phyloP scores from a whole-genome alignment of 2,329 filamentous ascomycete genomes.

The Dothistroma septosporum region DNA sequence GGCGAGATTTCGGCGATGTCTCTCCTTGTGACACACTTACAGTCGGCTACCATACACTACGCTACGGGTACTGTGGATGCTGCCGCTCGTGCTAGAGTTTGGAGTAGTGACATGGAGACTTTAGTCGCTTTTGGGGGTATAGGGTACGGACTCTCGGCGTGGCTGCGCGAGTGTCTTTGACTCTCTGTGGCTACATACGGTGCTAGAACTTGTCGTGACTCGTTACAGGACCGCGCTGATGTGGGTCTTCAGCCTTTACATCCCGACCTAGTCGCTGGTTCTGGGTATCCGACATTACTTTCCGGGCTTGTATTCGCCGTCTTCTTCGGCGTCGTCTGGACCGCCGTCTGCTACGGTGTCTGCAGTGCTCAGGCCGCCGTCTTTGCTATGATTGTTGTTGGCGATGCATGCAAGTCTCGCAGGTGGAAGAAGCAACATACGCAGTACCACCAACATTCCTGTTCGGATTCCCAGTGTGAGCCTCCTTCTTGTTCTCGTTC shows the following conservation, averaged over 20 bases:
- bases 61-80: no score
- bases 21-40: no score
- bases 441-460: conserved; percentile 25
- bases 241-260: not conserved
- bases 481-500: conserved; percentile 13
- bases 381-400: conserved; percentile 9
- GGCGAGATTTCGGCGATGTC: no score
- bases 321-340: conserved; percentile 14
- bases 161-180: not conserved
- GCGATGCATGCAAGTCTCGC: not conserved
- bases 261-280: not conserved
- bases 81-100: no score
- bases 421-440: conserved; percentile 9
- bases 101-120: not conserved
- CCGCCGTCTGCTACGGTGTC: conserved; percentile 22
- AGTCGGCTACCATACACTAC: no score
- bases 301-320: conserved; percentile 13
- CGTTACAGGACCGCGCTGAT: not conserved
- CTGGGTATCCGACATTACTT: not conserved
- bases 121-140: not conserved
- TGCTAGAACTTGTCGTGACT: not conserved
- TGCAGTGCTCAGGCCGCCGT: conserved; percentile 25
- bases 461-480: conserved; percentile 14
- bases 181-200: not conserved
- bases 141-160: not conserved